Percentiles rank a stretch among this genome's conserved stretches.
phyloP scores from a whole-genome alignment of 768 basidiomycete species.

The Lactarius pseudohatsudake region DNA sequence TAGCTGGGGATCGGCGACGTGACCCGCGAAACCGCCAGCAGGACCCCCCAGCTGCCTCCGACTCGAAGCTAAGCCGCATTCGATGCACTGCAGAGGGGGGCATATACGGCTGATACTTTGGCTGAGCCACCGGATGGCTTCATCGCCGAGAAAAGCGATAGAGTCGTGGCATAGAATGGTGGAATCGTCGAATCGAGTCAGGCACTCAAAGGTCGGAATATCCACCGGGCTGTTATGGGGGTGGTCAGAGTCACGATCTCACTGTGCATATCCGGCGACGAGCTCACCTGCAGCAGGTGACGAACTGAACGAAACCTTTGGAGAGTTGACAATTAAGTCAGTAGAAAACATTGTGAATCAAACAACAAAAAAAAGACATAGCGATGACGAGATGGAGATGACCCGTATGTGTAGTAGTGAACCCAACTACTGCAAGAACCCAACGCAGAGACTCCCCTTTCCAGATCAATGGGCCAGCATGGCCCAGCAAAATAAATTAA shows the following conservation, averaged over 20 bases:
- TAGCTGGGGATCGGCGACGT: constrained; percentile 13
- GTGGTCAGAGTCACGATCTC: not conserved
- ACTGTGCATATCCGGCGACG: not conserved
- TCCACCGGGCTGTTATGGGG: not conserved
- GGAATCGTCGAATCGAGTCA: not conserved
- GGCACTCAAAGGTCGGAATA: not conserved
- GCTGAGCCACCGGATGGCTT: not conserved
- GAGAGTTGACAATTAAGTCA: too few species aligned
- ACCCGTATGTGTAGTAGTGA: too few species aligned
- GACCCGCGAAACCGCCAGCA: constrained; percentile 4
- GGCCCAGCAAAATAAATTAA: too few species aligned
- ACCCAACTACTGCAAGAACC: too few species aligned
- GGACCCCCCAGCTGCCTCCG: constrained; percentile 25
- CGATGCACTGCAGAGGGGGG: constrained; percentile 17
- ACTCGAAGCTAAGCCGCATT: constrained; percentile 16
- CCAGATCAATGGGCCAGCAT: too few species aligned
- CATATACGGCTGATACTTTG: not conserved
- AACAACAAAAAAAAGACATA: too few species aligned
- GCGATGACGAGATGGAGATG: too few species aligned
- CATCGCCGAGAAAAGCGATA: not conserved
- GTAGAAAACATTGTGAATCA: too few species aligned
- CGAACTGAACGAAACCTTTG: not conserved
- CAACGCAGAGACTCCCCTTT: too few species aligned
- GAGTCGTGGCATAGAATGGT: constrained; percentile 1
- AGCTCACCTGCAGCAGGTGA: not conserved